These are phyloP conservation scores for Trichoderma hamatum DNA, from an alignment of 2,329 filamentous ascomycete species.

Conservation along the genomic window DNA sequence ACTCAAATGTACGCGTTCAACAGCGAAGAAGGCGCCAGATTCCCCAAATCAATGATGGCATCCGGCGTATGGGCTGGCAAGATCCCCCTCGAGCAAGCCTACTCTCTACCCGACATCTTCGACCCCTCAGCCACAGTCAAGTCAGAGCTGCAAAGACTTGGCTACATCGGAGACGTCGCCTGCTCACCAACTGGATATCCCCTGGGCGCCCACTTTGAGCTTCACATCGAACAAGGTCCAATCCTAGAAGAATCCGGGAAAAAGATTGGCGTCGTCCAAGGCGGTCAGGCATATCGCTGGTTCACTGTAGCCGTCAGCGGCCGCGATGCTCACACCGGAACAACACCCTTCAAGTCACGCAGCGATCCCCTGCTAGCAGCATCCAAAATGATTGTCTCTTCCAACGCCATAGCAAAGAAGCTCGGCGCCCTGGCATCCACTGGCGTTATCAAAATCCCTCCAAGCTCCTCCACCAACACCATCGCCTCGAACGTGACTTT, in stretches of 20 bases:
- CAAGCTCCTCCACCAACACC: slow-evolving; percentile 71
- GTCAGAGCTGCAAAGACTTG: slow-evolving; percentile 67
- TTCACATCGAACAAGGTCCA: slow-evolving; percentile 75
- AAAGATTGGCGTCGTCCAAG: slow-evolving; percentile 40
- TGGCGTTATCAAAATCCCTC: slow-evolving; percentile 43
- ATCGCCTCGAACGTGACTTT: slow-evolving; percentile 68
- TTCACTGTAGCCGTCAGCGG: slow-evolving; percentile 37
- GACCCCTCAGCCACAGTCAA: slow-evolving; percentile 35
- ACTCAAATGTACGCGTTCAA: background rate
- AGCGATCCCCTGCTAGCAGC: slow-evolving; percentile 42
- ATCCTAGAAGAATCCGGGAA: slow-evolving; percentile 58
- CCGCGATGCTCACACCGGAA: slow-evolving; percentile 39
- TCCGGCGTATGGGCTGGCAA: slow-evolving; percentile 77
- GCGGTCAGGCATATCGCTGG: slow-evolving; percentile 42
- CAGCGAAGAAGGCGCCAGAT: slow-evolving; percentile 79
- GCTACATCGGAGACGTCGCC: slow-evolving; percentile 44
- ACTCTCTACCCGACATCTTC: slow-evolving; percentile 63
- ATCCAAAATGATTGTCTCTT: slow-evolving; percentile 40
- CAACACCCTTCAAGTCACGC: slow-evolving; percentile 39
- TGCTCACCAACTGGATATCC: slow-evolving; percentile 44
- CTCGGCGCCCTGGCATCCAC: slow-evolving; percentile 38
- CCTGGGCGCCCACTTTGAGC: slow-evolving; percentile 77
- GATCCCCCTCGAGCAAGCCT: slow-evolving; percentile 64
- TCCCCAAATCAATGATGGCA: slow-evolving; percentile 74
- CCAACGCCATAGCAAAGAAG: slow-evolving; percentile 35